Percentiles rank a stretch among this genome's conserved stretches.
These are phyloP conservation scores for Earliella scabrosa DNA, from an alignment of 1,284 basidiomycete genomes.

Conservation along the genomic window DNA sequence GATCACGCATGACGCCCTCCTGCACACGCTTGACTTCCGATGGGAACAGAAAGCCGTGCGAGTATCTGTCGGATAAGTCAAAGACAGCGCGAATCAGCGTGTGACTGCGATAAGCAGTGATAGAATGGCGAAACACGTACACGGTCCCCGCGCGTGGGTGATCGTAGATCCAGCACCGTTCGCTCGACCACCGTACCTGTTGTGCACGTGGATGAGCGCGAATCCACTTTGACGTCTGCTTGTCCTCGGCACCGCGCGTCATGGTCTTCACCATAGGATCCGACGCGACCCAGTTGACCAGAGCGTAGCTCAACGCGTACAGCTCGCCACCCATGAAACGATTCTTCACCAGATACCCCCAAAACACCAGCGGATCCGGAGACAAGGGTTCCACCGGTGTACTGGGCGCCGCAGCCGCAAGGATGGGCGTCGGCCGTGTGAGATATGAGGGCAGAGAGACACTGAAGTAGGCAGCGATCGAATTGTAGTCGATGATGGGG, in stretches of 20 bases:
- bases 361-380: constrained; percentile 83
- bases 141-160: constrained; percentile 93
- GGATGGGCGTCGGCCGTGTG: constrained; percentile 8
- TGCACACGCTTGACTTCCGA: constrained; percentile 81
- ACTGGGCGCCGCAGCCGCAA: neutral
- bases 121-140: constrained; percentile 47
- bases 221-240: constrained; percentile 96
- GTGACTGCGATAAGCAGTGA: neutral
- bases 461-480: constrained; percentile 16
- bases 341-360: constrained; percentile 96
- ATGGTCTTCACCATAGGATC: constrained; percentile 72
- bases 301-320: constrained; percentile 89
- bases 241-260: constrained; percentile 91
- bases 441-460: constrained; percentile 11
- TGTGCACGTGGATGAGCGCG: constrained; percentile 81
- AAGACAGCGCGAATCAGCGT: constrained; percentile 6
- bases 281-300: constrained; percentile 88
- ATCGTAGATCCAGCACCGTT: constrained; percentile 98
- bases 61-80: constrained; percentile 59
- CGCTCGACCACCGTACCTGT: constrained; percentile 87
- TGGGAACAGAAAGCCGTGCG: constrained; percentile 97
- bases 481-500: constrained; percentile 14
- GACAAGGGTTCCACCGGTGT: constrained; percentile 9
- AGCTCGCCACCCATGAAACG: constrained; percentile 96
- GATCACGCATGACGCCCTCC: constrained; percentile 39